A percentile compares a stretch with the other conserved stretches of the same genome.
Conservation (phyloP, 768 basidiomycete species). For the Lentinula lateritia region DNA sequence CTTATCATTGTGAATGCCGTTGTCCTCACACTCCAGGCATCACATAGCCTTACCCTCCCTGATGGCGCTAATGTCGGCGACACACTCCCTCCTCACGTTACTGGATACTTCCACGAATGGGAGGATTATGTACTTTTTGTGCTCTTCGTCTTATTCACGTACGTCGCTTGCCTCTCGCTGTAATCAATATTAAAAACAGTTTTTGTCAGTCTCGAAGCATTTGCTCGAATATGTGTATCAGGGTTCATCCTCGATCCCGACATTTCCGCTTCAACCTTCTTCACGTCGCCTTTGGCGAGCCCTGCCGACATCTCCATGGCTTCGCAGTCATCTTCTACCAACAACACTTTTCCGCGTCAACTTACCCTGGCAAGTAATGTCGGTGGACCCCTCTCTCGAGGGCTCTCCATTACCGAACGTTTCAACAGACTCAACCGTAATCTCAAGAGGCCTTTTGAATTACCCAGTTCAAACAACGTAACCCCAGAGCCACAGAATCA, state of each 20-base stretch:
- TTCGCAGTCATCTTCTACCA: slow-evolving; percentile 14
- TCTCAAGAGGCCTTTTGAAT: slow-evolving; percentile 49
- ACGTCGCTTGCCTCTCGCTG: slow-evolving; percentile 25
- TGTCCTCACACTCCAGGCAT: slow-evolving; percentile 76
- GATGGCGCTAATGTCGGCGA: slow-evolving; percentile 35
- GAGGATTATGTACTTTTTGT: slow-evolving; percentile 84
- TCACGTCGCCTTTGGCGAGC: slow-evolving; percentile 22
- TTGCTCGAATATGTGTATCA: slow-evolving; percentile 84
- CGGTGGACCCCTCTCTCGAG: slow-evolving; percentile 34
- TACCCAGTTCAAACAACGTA: slow-evolving; percentile 18
- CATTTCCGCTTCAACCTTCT: slow-evolving; percentile 45
- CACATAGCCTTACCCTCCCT: slow-evolving; percentile 52
- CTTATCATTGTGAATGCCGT: slow-evolving; percentile 83
- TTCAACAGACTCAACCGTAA: slow-evolving; percentile 39
- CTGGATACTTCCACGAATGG: slow-evolving; percentile 85
- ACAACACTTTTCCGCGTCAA: slow-evolving; percentile 20
- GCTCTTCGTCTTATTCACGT: slow-evolving; percentile 86
- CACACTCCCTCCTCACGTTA: slow-evolving; percentile 33
- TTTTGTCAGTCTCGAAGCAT: slow-evolving; percentile 64
- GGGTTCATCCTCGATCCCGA: slow-evolving; percentile 88
- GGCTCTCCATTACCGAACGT: slow-evolving; percentile 39
- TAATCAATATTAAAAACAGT: background rate
- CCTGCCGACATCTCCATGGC: background rate
- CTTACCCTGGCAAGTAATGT: slow-evolving; percentile 16
- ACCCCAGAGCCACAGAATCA: slow-evolving; percentile 13